Evolutionary conservation across 805 yeast genomes (phyloP).

Genomic region (Candida oleophila): DNA sequence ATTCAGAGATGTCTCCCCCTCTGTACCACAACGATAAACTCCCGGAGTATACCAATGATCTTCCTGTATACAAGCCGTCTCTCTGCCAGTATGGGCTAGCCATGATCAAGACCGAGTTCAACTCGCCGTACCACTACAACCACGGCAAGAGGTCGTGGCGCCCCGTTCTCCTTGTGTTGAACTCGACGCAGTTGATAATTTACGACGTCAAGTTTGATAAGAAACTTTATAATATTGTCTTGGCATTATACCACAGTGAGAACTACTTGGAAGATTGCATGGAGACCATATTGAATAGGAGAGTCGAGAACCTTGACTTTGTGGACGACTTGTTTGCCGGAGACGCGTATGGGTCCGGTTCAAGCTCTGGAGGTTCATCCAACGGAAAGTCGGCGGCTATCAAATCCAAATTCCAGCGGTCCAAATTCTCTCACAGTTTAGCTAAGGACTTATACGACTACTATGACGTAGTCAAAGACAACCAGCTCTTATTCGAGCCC

Average conservation of each 20-base stretch:
- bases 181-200: conserved; percentile 38
- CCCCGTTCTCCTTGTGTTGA: conserved; percentile 38
- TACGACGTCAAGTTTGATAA: conserved; percentile 25
- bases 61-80: conserved; percentile 27
- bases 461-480: conserved; percentile 22
- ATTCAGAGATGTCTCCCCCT: neutral
- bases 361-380: conserved; percentile 1
- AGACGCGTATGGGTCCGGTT: conserved; percentile 33
- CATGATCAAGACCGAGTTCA: conserved; percentile 34
- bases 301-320: conserved; percentile 4
- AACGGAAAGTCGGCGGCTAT: conserved; percentile 16
- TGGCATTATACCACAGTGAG: conserved; percentile 28
- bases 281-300: conserved; percentile 2
- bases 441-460: conserved; percentile 15
- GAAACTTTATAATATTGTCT: conserved; percentile 19
- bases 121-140: conserved; percentile 34
- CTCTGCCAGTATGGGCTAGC: conserved; percentile 32
- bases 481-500: conserved; percentile 41
- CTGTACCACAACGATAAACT: conserved; percentile 5
- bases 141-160: conserved; percentile 27
- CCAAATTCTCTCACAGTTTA: conserved; percentile 15
- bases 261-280: conserved; percentile 21
- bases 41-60: conserved; percentile 19
- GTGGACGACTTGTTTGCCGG: conserved; percentile 22
- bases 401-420: conserved; percentile 15